A percentile compares a stretch with the other conserved stretches of the same genome.
These are phyloP conservation scores for Mycena amicta DNA, from an alignment of 768 basidiomycete genomes.

Conservation along the genomic window DNA sequence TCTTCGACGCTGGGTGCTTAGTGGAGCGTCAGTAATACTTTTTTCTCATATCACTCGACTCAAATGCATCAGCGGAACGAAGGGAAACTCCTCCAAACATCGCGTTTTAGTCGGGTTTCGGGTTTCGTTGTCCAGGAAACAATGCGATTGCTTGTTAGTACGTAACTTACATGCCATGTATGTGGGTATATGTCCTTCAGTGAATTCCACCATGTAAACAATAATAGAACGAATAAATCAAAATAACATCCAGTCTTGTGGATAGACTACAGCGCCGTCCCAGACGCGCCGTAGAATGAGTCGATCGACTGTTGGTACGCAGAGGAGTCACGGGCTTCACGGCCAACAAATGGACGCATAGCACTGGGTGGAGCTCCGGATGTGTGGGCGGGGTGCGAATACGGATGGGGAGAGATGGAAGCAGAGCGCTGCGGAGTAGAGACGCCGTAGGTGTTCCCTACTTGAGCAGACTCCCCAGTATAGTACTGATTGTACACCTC, in stretches of 20 bases:
- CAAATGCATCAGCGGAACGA: no score
- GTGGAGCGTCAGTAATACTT: conserved; percentile 14
- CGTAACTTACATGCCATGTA: no score
- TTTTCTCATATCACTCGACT: no score
- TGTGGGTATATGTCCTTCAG: no score
- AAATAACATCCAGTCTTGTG: neutral
- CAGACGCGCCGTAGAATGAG: conserved; percentile 28
- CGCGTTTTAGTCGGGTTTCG: no score
- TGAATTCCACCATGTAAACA: neutral
- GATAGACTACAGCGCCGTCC: conserved; percentile 11
- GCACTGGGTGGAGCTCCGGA: conserved; percentile 16
- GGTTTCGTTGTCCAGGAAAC: no score
- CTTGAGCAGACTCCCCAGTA: neutral
- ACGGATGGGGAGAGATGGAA: conserved; percentile 19
- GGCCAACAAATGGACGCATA: conserved; percentile 9
- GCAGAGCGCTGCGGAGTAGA: conserved; percentile 5
- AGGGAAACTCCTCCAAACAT: no score
- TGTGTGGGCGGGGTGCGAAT: conserved; percentile 11
- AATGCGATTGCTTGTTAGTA: no score
- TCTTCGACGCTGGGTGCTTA: conserved; percentile 1
- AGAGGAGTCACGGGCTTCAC: conserved; percentile 24
- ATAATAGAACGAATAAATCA: conserved; percentile 15
- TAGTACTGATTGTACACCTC: conserved; percentile 19
- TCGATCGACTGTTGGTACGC: conserved; percentile 24
- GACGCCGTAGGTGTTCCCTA: conserved; percentile 11